Evolutionary conservation across 345 rosid species (phyloP).

Genomic region (Eucalyptus guilfoylei): DNA sequence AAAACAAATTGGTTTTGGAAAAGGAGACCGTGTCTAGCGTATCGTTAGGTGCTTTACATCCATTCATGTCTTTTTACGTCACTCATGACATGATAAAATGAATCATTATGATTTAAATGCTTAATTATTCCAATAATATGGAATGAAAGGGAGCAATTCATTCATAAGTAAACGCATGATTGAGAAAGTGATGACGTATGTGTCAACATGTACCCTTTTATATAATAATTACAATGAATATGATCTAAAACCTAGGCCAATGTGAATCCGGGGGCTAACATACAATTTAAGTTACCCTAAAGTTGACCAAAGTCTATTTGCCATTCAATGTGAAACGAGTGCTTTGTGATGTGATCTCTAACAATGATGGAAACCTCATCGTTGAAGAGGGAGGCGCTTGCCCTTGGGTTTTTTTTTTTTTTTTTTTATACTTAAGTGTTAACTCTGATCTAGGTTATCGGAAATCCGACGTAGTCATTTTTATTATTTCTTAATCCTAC

Average conservation of each 20-base stretch:
- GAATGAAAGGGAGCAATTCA: background rate
- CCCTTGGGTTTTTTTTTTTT: background rate
- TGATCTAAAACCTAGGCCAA: background rate
- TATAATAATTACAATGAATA: background rate
- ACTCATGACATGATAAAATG: background rate
- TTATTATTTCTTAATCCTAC: too few species aligned
- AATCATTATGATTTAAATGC: background rate
- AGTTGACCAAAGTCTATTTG: background rate
- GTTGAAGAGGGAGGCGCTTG: background rate
- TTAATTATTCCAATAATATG: background rate
- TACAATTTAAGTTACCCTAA: background rate
- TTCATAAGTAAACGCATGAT: background rate
- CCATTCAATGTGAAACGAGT: background rate
- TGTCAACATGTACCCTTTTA: background rate
- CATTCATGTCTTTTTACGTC: background rate
- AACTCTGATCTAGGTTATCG: fast-evolving
- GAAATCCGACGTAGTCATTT: too few species aligned
- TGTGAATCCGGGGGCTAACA: background rate
- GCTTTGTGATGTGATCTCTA: background rate
- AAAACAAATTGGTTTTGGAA: background rate
- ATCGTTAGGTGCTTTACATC: background rate
- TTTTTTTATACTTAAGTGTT: fast-evolving
- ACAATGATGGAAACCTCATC: background rate
- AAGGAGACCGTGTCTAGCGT: background rate
- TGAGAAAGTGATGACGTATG: background rate